Evolutionary conservation across 2,329 filamentous ascomycete species (phyloP), one percentile per base, ranked within the genome.

Genomic region (Lachnellula hyalina): DNA sequence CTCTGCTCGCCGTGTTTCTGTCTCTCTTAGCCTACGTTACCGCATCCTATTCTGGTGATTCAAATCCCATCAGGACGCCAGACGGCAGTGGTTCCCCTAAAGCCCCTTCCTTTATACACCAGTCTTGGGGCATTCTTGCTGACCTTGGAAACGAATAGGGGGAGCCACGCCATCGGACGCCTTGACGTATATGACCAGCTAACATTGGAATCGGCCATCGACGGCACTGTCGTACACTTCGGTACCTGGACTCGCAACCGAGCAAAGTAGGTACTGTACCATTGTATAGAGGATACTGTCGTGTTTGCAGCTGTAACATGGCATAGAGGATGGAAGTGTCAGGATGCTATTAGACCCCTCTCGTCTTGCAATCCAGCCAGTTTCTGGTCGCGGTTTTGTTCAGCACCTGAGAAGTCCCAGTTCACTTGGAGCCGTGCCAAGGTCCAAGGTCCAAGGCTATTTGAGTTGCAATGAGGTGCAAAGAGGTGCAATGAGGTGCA

Each of bases 211-310:
- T 82, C 78, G 77, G 72, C 73, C 8, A 81, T 83, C 52, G 80
- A 84, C 62, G 79, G 74, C 11, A 77, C 77, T 0, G 71, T 82
- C 52, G 69, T 83, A 0, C 74, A 76, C 17, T 75, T 80, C 60
- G 70, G 35, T 21, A 23, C 70, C 41, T 71, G 65, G 54, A 71
- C 83, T 63, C 73, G 76, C 41, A 74, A 73, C 21, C 77, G 14
- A 34, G 41, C 4, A 5, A 5, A 32, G 28, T 25, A 25, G 25
- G 7, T 25, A 25, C 7, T 8, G 7, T 25, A 25, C 7, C 28
- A 28, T 8, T 8, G 28, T 28, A 28, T 28, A 9, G 28, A 28
- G 28, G 28, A 28, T 28, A 9, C 9, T 9, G 7, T 28, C 8
- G 28, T 28, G 9, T 28, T 28, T 28, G 3, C 28, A 28, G 28